A percentile compares a stretch with the other conserved stretches of the same genome.
Evolutionary conservation across 768 basidiomycete genomes (phyloP).

Genomic region (Albatrellus ellisii): DNA sequence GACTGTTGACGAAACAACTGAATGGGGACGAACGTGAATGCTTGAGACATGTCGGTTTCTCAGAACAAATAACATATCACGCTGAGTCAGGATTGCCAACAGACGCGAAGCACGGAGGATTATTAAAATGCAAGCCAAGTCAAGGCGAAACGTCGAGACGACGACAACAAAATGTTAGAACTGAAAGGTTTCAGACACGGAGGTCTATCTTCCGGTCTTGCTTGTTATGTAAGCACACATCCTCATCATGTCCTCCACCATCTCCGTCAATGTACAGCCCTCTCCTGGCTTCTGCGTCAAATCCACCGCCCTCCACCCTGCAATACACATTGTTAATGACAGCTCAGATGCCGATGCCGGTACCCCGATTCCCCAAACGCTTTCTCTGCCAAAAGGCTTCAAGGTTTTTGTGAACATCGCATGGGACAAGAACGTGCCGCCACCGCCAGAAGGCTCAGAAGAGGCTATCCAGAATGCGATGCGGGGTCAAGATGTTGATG

Average conservation of each 20-base stretch:
- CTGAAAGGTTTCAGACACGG: too few species aligned
- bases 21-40: too few species aligned
- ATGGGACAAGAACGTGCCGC: constrained; percentile 55
- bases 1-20: too few species aligned
- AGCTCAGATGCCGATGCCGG: constrained; percentile 19
- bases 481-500: constrained; percentile 28
- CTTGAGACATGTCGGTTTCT: too few species aligned
- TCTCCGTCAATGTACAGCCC: constrained; percentile 22
- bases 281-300: constrained; percentile 64
- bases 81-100: too few species aligned
- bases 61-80: too few species aligned
- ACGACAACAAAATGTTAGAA: too few species aligned
- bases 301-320: constrained; percentile 31
- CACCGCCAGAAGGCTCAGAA: constrained; percentile 49
- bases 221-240: too few species aligned
- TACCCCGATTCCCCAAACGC: constrained; percentile 5
- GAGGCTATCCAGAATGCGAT: constrained; percentile 47
- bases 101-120: too few species aligned
- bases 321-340: constrained; percentile 19
- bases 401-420: constrained; percentile 71
- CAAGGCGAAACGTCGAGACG: too few species aligned
- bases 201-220: too few species aligned
- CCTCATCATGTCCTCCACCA: constrained; percentile 2
- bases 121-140: too few species aligned
- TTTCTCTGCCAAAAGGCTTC: constrained; percentile 26